These are phyloP conservation scores for Alnus rubra DNA, from an alignment of 306 rosid species.

Conservation along the genomic window DNA sequence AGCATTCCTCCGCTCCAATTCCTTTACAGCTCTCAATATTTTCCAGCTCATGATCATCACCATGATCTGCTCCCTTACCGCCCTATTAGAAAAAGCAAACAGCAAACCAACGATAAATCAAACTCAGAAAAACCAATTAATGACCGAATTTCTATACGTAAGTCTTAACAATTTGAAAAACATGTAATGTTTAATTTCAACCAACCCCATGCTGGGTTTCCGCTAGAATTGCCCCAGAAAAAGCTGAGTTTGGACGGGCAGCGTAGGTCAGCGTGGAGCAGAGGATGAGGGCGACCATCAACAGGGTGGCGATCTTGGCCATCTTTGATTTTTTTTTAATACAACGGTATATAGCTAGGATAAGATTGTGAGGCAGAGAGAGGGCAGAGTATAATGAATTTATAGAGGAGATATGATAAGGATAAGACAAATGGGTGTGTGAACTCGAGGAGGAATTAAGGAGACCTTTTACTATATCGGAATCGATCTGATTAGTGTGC, in stretches of 20 bases:
- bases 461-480: constrained; percentile 11
- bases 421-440: constrained; percentile 20
- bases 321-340: constrained; percentile 21
- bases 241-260: constrained; percentile 33
- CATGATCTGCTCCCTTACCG: constrained; percentile 1
- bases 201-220: constrained; percentile 20
- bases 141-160: not conserved
- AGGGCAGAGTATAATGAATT: constrained; percentile 11
- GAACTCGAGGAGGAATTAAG: constrained; percentile 20
- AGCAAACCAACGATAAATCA: not conserved
- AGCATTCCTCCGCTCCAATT: constrained; percentile 46
- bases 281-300: constrained; percentile 38
- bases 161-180: not conserved
- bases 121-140: not conserved
- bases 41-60: constrained; percentile 5
- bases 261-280: constrained; percentile 29
- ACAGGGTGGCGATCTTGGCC: constrained; percentile 32
- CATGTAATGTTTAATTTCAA: not conserved
- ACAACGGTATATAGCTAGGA: not conserved
- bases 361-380: not conserved
- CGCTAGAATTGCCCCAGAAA: too few species aligned
- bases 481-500: not conserved
- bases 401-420: constrained; percentile 22
- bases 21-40: constrained; percentile 36
- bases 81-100: constrained; percentile 13